A percentile compares a stretch with the other conserved stretches of the same genome.
Conservation (phyloP, 768 basidiomycete species). For the Lactifluus volemus region DNA sequence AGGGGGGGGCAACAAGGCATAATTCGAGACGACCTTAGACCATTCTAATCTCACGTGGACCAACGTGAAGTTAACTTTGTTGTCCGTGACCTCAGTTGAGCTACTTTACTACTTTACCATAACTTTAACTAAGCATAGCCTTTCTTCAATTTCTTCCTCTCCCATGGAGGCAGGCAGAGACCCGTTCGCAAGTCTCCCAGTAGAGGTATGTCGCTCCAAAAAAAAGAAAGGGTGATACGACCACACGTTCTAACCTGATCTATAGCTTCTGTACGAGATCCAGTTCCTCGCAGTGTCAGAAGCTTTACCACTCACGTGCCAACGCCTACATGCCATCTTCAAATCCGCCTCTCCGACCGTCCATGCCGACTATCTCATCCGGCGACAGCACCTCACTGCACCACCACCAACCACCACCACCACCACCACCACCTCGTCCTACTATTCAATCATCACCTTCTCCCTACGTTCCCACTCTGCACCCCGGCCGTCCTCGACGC, state of each 20-base stretch:
- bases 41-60: no score
- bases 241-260: neutral
- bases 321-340: slow-evolving; percentile 46
- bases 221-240: neutral
- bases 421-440: neutral
- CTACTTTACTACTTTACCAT: no score
- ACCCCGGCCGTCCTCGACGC: slow-evolving; percentile 35
- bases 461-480: slow-evolving; percentile 46
- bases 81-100: no score
- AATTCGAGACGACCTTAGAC: no score
- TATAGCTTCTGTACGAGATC: slow-evolving; percentile 70
- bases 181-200: slow-evolving; percentile 4
- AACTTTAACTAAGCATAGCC: no score
- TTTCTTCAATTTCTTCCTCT: no score
- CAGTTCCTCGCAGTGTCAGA: slow-evolving; percentile 63
- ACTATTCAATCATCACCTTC: slow-evolving; percentile 29
- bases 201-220: neutral
- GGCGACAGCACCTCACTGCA: slow-evolving; percentile 23
- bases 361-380: slow-evolving; percentile 56
- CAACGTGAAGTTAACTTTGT: no score
- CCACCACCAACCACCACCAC: neutral
- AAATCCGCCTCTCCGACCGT: slow-evolving; percentile 45
- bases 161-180: neutral
- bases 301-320: slow-evolving; percentile 51
- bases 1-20: no score